Conservation (phyloP, 78 protist species). For the Polysphondylium violaceum region DNA sequence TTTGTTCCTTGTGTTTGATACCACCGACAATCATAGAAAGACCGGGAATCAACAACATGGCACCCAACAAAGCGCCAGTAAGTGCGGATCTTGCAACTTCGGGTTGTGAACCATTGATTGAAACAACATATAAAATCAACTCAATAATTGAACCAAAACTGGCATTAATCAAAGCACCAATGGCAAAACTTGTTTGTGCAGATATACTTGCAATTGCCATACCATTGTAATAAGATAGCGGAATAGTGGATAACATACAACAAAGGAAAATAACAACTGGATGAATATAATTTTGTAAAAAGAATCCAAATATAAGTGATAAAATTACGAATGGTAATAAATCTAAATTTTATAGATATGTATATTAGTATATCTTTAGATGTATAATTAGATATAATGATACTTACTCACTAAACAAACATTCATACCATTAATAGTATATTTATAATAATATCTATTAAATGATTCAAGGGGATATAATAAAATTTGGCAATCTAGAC, state of each 20-base stretch:
- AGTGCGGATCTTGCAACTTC: slow-evolving; percentile 77
- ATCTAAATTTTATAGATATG: slow-evolving; percentile 18
- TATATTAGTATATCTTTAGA: neutral
- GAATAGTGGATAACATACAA: slow-evolving; percentile 86
- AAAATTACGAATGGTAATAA: slow-evolving; percentile 69
- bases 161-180: slow-evolving; percentile 92
- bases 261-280: slow-evolving; percentile 42
- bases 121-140: slow-evolving; percentile 79
- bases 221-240: slow-evolving; percentile 88
- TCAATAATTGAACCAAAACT: slow-evolving; percentile 91
- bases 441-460: slow-evolving; percentile 79
- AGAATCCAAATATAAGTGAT: slow-evolving; percentile 65
- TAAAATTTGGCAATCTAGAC: slow-evolving; percentile 42
- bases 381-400: neutral
- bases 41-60: slow-evolving; percentile 90
- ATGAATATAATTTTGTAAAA: slow-evolving; percentile 42
- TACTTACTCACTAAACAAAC: slow-evolving; percentile 75
- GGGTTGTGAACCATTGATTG: slow-evolving; percentile 62
- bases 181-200: slow-evolving; percentile 88
- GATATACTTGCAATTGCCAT: slow-evolving; percentile 84
- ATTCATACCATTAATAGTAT: slow-evolving; percentile 78
- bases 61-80: slow-evolving; percentile 88
- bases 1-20: slow-evolving; percentile 86
- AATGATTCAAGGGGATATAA: slow-evolving; percentile 78
- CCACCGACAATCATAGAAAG: slow-evolving; percentile 90